Percentiles rank a stretch among this genome's conserved stretches.
These are phyloP conservation scores for Trichothecium sympodiale DNA, from an alignment of 2,329 filamentous ascomycete species.

Conservation along the genomic window DNA sequence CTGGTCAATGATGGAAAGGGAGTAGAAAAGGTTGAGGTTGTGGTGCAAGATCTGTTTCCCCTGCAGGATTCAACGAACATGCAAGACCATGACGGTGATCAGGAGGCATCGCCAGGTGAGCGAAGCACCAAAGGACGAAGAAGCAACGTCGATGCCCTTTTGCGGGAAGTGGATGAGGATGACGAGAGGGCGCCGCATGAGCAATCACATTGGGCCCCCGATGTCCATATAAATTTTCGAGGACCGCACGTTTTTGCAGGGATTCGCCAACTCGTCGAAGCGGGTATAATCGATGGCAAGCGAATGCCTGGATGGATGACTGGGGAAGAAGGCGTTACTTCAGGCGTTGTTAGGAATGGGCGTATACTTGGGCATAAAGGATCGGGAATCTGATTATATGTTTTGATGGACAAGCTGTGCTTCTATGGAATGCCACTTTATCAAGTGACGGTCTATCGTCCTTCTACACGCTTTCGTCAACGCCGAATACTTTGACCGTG, in stretches of 20 bases:
- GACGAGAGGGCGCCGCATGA: constrained; percentile 9
- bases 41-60: constrained; percentile 48
- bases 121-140: constrained; percentile 10
- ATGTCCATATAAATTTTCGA: constrained; percentile 54
- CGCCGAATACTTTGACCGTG: constrained; percentile 66
- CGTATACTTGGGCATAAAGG: constrained; percentile 50
- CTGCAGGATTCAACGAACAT: constrained; percentile 5
- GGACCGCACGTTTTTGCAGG: constrained; percentile 75
- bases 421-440: constrained; percentile 2
- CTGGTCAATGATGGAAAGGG: constrained; percentile 45
- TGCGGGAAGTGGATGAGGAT: constrained; percentile 16
- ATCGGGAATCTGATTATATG: constrained; percentile 32
- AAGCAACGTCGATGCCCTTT: constrained; percentile 23
- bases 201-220: constrained; percentile 19
- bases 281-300: constrained; percentile 63
- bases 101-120: neutral
- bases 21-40: constrained; percentile 49
- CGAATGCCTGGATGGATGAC: constrained; percentile 87
- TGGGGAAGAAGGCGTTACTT: constrained; percentile 71
- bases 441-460: constrained; percentile 8
- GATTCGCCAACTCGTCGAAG: constrained; percentile 65
- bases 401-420: constrained; percentile 4
- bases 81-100: constrained; percentile 6
- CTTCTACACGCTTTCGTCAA: constrained; percentile 36
- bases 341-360: constrained; percentile 57